Conservation (phyloP, 2,329 filamentous ascomycete species). For the Chaetomiaceae sp. region DNA sequence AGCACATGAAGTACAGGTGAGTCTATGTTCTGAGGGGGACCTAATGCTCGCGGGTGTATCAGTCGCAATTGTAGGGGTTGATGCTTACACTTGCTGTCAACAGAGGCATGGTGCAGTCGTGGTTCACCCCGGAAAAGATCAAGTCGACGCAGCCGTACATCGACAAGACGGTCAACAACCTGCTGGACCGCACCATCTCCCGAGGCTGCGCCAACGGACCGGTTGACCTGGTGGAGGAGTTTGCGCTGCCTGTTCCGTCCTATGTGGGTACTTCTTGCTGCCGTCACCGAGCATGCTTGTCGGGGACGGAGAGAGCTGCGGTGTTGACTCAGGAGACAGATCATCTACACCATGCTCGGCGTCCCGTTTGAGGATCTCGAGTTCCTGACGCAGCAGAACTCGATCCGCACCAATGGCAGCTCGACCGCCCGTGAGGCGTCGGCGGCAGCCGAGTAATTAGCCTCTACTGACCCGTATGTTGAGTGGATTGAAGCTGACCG, state of each 20-base stretch:
- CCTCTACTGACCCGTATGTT: neutral
- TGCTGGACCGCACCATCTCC: constrained; percentile 37
- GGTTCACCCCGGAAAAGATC: constrained; percentile 38
- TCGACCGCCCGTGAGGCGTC: constrained; percentile 43
- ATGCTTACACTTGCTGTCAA: too few species aligned
- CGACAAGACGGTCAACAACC: constrained; percentile 39
- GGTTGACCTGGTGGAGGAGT: constrained; percentile 42
- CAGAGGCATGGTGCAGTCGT: constrained; percentile 42
- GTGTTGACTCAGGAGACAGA: constrained; percentile 28
- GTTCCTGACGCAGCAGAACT: constrained; percentile 43
- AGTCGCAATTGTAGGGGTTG: too few species aligned
- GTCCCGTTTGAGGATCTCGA: constrained; percentile 43
- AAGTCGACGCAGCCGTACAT: constrained; percentile 41
- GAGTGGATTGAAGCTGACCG: too few species aligned
- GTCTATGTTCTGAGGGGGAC: neutral
- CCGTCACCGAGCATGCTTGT: too few species aligned
- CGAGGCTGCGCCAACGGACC: constrained; percentile 35
- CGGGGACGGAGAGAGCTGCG: too few species aligned
- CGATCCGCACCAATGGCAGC: constrained; percentile 44
- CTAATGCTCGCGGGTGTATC: too few species aligned
- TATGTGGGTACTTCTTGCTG: constrained; percentile 38
- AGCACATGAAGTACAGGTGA: constrained; percentile 42
- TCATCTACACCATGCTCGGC: constrained; percentile 47
- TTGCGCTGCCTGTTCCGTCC: constrained; percentile 44
- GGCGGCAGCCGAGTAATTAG: constrained; percentile 37